These are phyloP conservation scores for Medicago ruthenica DNA, from an alignment of 306 rosid genomes.

Conservation along the genomic window DNA sequence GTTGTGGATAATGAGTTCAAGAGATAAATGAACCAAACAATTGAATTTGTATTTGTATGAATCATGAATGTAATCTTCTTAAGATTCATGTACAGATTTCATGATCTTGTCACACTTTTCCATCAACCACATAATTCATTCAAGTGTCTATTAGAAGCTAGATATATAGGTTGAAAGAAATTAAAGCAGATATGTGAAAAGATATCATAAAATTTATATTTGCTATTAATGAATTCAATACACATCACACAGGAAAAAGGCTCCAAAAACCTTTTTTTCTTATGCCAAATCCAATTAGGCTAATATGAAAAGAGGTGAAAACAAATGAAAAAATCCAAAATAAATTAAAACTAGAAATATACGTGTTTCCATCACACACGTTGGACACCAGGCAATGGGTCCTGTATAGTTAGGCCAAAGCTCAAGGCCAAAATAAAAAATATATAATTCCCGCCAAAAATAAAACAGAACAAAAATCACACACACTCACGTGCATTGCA, in stretches of 20 bases:
- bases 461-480: slow-evolving; percentile 44
- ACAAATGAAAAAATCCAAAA: slow-evolving; percentile 45
- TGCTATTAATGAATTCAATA: slow-evolving; percentile 60
- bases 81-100: slow-evolving; percentile 3
- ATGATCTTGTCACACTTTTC: neutral
- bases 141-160: neutral
- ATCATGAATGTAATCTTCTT: neutral
- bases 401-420: slow-evolving; percentile 61
- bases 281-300: slow-evolving; percentile 56
- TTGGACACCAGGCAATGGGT: slow-evolving; percentile 52
- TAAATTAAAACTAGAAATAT: slow-evolving; percentile 47
- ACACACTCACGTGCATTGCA: slow-evolving; percentile 47
- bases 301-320: slow-evolving; percentile 40
- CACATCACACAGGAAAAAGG: slow-evolving; percentile 73
- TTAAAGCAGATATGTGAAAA: neutral
- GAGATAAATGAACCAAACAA: slow-evolving; percentile 10
- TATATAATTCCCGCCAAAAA: slow-evolving; percentile 63
- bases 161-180: slow-evolving; percentile 1
- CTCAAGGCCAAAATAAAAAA: slow-evolving; percentile 44
- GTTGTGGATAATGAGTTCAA: slow-evolving; percentile 19
- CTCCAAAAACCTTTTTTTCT: slow-evolving; percentile 80
- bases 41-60: neutral
- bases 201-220: slow-evolving; percentile 39
- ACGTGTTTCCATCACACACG: slow-evolving; percentile 68
- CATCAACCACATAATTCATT: slow-evolving; percentile 5